These are phyloP conservation scores for Coccomyxa sp. DNA, from an alignment of 139 green algal species.

Conservation along the genomic window DNA sequence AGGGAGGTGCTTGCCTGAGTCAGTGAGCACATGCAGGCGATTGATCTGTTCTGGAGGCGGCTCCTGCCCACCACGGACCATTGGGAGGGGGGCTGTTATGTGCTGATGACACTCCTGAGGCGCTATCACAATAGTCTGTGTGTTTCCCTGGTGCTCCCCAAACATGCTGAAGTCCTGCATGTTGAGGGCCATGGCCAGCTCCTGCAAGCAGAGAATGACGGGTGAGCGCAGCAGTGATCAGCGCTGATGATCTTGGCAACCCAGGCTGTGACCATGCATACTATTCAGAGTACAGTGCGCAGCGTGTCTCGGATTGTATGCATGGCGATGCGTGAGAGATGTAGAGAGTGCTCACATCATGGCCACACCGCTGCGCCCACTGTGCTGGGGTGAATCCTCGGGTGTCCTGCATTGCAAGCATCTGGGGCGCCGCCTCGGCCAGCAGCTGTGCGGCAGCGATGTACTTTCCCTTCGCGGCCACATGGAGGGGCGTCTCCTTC, in stretches of 20 bases:
- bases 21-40: slow-evolving; percentile 66
- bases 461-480: slow-evolving; percentile 45
- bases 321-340: too few relatives aligned
- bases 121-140: slow-evolving; percentile 59
- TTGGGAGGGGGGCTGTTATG: slow-evolving; percentile 56
- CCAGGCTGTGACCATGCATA: not conserved
- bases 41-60: slow-evolving; percentile 80
- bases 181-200: not conserved
- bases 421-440: slow-evolving; percentile 8
- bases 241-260: not conserved
- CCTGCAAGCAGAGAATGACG: not conserved
- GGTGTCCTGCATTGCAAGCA: slow-evolving; percentile 19
- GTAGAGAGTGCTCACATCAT: too few relatives aligned
- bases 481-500: slow-evolving; percentile 47
- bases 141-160: too few relatives aligned
- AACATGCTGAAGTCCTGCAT: too few relatives aligned
- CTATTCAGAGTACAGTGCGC: not conserved
- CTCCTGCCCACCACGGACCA: slow-evolving; percentile 22
- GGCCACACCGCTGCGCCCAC: slow-evolving; percentile 33
- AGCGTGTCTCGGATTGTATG: too few relatives aligned
- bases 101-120: slow-evolving; percentile 64
- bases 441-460: slow-evolving; percentile 15
- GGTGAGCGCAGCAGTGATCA: not conserved
- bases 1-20: slow-evolving; percentile 18
- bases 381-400: slow-evolving; percentile 34